Conservation (phyloP, 768 basidiomycete species). For the Daedalea quercina region DNA sequence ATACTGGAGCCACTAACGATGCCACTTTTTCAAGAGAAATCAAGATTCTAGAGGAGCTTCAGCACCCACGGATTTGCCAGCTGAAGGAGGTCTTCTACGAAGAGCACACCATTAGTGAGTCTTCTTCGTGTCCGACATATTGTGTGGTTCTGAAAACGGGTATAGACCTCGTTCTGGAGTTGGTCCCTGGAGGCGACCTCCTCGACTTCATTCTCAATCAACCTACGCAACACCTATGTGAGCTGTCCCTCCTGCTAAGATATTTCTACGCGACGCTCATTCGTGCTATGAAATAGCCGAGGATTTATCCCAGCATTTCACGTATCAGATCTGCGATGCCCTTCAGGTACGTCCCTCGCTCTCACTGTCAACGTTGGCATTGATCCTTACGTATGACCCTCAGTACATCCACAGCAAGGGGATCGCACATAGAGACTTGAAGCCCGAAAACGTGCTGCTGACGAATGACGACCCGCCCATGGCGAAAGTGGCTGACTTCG, state of each 20-base stretch:
- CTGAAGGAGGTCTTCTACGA: slow-evolving; percentile 73
- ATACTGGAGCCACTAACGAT: neutral
- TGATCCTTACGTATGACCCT: neutral
- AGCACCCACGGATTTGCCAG: slow-evolving; percentile 79
- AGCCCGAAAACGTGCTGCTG: slow-evolving; percentile 90
- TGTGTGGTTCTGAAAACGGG: slow-evolving; percentile 21
- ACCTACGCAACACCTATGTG: slow-evolving; percentile 37
- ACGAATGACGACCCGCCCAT: slow-evolving; percentile 60
- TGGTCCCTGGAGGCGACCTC: slow-evolving; percentile 83
- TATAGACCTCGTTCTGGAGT: slow-evolving; percentile 76
- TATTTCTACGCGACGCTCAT: neutral
- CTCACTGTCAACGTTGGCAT: neutral
- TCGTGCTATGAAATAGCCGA: slow-evolving; percentile 34
- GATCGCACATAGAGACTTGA: slow-evolving; percentile 90
- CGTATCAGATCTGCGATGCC: slow-evolving; percentile 79
- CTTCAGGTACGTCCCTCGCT: slow-evolving; percentile 44
- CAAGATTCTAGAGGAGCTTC: slow-evolving; percentile 65
- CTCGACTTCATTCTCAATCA: slow-evolving; percentile 65
- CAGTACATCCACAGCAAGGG: slow-evolving; percentile 67
- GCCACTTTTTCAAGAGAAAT: slow-evolving; percentile 62
- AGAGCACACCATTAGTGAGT: slow-evolving; percentile 51
- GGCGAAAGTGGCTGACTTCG: slow-evolving; percentile 94
- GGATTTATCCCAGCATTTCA: slow-evolving; percentile 56
- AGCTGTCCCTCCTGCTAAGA: slow-evolving; percentile 34
- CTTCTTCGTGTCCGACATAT: slow-evolving; percentile 19